A percentile compares a stretch with the other conserved stretches of the same genome.
phyloP scores from a whole-genome alignment of 1,284 basidiomycete genomes.

The Pseudozyma sp. region DNA sequence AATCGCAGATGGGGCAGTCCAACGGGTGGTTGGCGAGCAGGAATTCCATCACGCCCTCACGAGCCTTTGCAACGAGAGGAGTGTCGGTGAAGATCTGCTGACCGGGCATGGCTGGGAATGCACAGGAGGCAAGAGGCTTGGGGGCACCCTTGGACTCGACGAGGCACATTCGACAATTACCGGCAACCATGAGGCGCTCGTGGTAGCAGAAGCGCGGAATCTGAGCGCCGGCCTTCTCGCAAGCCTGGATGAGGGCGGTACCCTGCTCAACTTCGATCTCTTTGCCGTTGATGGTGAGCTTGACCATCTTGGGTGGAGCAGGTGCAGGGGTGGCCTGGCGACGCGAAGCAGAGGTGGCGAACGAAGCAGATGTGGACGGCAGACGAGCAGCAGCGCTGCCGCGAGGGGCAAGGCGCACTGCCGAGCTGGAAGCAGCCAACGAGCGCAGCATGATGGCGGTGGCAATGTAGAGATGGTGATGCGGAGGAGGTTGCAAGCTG shows the following conservation, averaged over 20 bases:
- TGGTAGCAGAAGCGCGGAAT: conserved; percentile 86
- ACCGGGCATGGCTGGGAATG: conserved; percentile 98
- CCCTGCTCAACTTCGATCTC: conserved; percentile 68
- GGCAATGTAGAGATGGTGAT: conserved; percentile 1
- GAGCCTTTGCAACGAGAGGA: conserved; percentile 92
- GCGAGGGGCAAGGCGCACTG: conserved; percentile 36
- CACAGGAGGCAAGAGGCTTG: conserved; percentile 81
- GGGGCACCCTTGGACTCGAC: conserved; percentile 94
- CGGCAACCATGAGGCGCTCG: conserved; percentile 74
- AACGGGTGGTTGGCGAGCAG: conserved; percentile 96
- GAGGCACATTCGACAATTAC: conserved; percentile 77
- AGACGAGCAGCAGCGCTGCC: conserved; percentile 23
- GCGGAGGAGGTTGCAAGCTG: conserved; percentile 8
- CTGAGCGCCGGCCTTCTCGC: conserved; percentile 71
- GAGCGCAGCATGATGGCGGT: conserved; percentile 40
- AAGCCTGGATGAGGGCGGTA: conserved; percentile 89
- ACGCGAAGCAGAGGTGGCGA: conserved; percentile 54
- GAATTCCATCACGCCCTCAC: conserved; percentile 96
- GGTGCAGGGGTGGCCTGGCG: conserved; percentile 60
- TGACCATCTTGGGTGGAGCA: conserved; percentile 67
- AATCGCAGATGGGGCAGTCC: conserved; percentile 97
- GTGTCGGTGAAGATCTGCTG: conserved; percentile 96
- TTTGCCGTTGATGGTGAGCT: conserved; percentile 67
- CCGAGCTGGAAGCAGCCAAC: conserved; percentile 46
- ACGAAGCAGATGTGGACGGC: conserved; percentile 31